A percentile compares a stretch with the other conserved stretches of the same genome.
phyloP scores from a whole-genome alignment of 2,329 filamentous ascomycete genomes.

The Pseudopithomyces maydicus region DNA sequence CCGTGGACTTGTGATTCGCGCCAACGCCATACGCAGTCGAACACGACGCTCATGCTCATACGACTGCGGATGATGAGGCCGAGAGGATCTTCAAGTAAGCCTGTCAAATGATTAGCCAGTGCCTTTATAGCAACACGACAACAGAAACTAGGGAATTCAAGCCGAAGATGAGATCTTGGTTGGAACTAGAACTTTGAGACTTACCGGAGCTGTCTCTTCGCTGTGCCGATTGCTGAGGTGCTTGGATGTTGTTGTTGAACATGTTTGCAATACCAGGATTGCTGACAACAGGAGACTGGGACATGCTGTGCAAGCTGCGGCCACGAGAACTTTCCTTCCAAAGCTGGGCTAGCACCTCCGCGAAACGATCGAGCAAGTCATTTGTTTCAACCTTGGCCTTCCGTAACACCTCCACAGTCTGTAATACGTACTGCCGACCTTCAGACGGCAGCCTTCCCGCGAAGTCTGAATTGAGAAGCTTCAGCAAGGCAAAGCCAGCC shows the following conservation, averaged over 20 bases:
- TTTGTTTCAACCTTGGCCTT: slow-evolving; percentile 77
- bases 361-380: slow-evolving; percentile 78
- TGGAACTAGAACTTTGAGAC: background rate
- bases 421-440: slow-evolving; percentile 70
- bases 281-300: slow-evolving; percentile 42
- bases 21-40: slow-evolving; percentile 86
- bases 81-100: slow-evolving; percentile 67
- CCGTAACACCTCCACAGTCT: slow-evolving; percentile 71
- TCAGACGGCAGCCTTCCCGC: slow-evolving; percentile 67
- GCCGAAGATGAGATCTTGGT: background rate
- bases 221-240: slow-evolving; percentile 20
- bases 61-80: slow-evolving; percentile 82
- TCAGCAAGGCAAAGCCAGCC: slow-evolving; percentile 76
- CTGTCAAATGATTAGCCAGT: slow-evolving; percentile 1
- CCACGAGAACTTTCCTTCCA: slow-evolving; percentile 67
- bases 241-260: slow-evolving; percentile 35
- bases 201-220: slow-evolving; percentile 29
- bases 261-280: slow-evolving; percentile 37
- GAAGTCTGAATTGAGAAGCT: slow-evolving; percentile 77
- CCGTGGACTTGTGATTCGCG: slow-evolving; percentile 66
- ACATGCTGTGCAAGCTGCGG: slow-evolving; percentile 42
- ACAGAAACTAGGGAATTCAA: background rate
- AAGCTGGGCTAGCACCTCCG: slow-evolving; percentile 85
- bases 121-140: background rate
- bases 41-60: slow-evolving; percentile 84